Evolutionary conservation across 2,329 filamentous ascomycete species (phyloP).

Genomic region (Aspergillus ochraceus): DNA sequence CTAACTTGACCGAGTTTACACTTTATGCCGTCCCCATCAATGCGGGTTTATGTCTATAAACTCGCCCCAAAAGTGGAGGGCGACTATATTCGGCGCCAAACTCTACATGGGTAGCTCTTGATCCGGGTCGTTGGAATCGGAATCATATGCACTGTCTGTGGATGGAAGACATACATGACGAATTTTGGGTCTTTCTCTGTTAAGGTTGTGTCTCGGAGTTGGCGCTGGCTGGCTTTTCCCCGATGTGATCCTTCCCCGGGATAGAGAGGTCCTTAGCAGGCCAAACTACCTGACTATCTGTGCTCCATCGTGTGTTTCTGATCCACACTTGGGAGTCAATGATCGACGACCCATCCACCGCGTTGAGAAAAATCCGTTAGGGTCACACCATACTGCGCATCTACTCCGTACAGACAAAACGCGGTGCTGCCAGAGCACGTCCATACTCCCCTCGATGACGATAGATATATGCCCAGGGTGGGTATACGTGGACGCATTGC

Average conservation of each 20-base stretch:
- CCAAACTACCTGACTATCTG: background rate
- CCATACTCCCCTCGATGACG: background rate
- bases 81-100: background rate
- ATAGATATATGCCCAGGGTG: background rate
- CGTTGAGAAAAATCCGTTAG: background rate
- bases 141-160: background rate
- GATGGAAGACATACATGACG: background rate
- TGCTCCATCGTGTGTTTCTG: background rate
- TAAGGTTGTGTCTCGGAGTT: background rate
- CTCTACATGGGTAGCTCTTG: background rate
- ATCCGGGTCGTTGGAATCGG: background rate
- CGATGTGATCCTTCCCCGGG: background rate
- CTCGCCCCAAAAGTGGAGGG: background rate
- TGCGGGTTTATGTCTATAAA: background rate
- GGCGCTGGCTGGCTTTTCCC: background rate
- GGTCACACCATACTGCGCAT: background rate
- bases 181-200: background rate
- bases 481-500: background rate
- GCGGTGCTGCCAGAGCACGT: background rate
- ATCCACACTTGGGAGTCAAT: background rate
- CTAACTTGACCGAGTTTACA: background rate
- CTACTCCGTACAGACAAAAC: background rate
- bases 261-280: background rate
- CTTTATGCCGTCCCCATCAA: background rate
- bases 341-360: background rate